Evolutionary conservation across 2,329 filamentous ascomycete genomes (phyloP).

Genomic region (Trichoderma aggressivum): DNA sequence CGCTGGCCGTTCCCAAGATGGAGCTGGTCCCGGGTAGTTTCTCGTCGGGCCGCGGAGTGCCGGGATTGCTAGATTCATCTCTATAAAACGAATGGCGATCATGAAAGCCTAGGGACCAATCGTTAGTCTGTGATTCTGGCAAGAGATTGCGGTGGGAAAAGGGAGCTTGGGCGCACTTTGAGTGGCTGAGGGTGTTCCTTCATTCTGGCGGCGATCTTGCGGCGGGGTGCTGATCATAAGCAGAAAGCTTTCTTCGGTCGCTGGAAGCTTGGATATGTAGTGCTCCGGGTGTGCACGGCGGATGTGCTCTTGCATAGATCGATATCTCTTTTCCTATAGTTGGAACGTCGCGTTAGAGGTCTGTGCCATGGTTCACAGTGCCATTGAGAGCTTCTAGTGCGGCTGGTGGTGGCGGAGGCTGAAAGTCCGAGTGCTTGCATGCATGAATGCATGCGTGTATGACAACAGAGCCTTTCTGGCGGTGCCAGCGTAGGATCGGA

Average conservation of each 20-base stretch:
- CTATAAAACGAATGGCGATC: constrained; percentile 56
- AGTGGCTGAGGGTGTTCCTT: constrained; percentile 32
- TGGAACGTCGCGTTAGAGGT: constrained; percentile 1
- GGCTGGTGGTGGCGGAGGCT: constrained; percentile 25
- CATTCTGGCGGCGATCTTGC: constrained; percentile 59
- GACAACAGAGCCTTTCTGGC: background rate
- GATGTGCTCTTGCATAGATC: constrained; percentile 99
- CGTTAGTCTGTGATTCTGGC: constrained; percentile 21
- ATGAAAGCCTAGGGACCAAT: constrained; percentile 27
- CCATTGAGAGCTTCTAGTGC: constrained; percentile 13
- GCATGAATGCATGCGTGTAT: background rate
- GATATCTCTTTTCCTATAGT: constrained; percentile 83
- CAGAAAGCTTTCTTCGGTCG: constrained; percentile 95
- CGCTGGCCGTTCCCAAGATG: constrained; percentile 61
- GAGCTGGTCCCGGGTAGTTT: constrained; percentile 39
- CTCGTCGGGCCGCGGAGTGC: constrained; percentile 70
- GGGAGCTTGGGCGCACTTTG: constrained; percentile 30
- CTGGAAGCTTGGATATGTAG: constrained; percentile 96
- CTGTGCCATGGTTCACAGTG: background rate
- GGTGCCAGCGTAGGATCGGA: background rate
- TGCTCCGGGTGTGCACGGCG: constrained; percentile 93
- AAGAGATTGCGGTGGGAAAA: constrained; percentile 10
- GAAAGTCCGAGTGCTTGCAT: background rate
- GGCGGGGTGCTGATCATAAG: constrained; percentile 93
- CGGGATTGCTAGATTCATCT: constrained; percentile 64